Conservation (phyloP, 371 early-diverging fungal genomes). For the Mortierella sp. region DNA sequence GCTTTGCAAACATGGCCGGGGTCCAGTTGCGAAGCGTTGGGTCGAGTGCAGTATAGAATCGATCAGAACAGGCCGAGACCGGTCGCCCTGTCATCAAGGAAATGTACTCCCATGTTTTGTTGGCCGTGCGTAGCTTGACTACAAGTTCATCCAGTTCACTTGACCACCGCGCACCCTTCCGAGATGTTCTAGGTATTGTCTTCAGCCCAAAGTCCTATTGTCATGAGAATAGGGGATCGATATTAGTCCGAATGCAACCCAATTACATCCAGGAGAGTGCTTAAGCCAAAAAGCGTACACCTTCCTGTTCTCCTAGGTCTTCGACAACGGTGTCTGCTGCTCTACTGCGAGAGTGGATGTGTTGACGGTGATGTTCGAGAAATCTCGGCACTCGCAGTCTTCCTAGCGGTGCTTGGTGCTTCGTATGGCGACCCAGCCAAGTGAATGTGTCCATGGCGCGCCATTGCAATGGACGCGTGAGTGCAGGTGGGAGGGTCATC, state of each 20-base stretch:
- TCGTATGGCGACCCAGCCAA: not conserved
- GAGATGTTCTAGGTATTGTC: too few relatives aligned
- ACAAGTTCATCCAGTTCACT: conserved; percentile 26
- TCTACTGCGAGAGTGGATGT: too few relatives aligned
- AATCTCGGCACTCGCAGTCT: too few relatives aligned
- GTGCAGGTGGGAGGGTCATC: conserved; percentile 1
- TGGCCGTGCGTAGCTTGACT: not conserved
- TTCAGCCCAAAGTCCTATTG: too few relatives aligned
- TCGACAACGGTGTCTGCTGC: too few relatives aligned
- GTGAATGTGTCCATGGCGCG: not conserved
- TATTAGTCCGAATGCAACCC: too few relatives aligned
- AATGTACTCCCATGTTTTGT: conserved; percentile 36
- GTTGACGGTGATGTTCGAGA: too few relatives aligned
- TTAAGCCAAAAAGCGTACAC: too few relatives aligned
- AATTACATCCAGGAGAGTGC: too few relatives aligned
- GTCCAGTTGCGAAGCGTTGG: conserved; percentile 39
- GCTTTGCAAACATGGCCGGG: conserved; percentile 28
- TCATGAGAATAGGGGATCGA: too few relatives aligned
- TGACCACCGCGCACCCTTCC: conserved; percentile 18
- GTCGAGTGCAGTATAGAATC: conserved; percentile 27
- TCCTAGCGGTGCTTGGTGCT: not conserved
- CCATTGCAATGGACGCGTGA: not conserved
- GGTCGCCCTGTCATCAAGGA: conserved; percentile 7
- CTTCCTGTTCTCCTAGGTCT: too few relatives aligned
- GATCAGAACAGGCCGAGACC: conserved; percentile 23